These are phyloP conservation scores for Alternaria gansuensis DNA, from an alignment of 2,329 filamentous ascomycete species.

Conservation along the genomic window DNA sequence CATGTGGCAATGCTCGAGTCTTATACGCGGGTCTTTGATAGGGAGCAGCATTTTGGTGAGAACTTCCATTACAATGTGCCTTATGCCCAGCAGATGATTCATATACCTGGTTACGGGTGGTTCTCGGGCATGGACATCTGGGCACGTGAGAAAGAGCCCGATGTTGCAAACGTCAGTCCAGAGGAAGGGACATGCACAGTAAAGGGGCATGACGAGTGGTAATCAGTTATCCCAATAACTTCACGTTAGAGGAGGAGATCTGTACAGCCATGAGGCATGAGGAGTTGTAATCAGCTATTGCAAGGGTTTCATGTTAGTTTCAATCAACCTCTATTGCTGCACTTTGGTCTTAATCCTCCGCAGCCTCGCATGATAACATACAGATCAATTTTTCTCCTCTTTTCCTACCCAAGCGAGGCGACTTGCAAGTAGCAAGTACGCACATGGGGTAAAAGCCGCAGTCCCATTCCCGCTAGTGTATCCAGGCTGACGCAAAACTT, in stretches of 20 bases:
- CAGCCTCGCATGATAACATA: background rate
- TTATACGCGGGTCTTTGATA: background rate
- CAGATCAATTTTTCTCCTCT: background rate
- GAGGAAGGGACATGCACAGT: too few relatives aligned
- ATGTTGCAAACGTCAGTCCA: too few relatives aligned
- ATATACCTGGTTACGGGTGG: background rate
- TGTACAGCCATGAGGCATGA: background rate
- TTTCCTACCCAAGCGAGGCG: background rate
- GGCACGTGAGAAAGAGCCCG: background rate
- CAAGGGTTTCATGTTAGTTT: too few relatives aligned
- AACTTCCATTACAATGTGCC: background rate
- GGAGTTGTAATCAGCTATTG: too few relatives aligned
- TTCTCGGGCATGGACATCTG: background rate
- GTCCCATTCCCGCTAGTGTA: too few relatives aligned
- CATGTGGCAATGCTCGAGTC: background rate
- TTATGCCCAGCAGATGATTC: background rate
- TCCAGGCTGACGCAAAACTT: background rate
- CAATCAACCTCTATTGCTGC: background rate
- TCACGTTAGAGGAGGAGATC: too few relatives aligned
- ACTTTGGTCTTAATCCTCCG: background rate
- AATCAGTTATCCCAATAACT: too few relatives aligned
- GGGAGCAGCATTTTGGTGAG: background rate
- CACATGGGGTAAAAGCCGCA: too few relatives aligned
- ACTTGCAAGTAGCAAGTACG: background rate
- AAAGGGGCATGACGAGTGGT: too few relatives aligned